Evolutionary conservation across 768 basidiomycete species (phyloP).

Genomic region (Boletus coccyginus): DNA sequence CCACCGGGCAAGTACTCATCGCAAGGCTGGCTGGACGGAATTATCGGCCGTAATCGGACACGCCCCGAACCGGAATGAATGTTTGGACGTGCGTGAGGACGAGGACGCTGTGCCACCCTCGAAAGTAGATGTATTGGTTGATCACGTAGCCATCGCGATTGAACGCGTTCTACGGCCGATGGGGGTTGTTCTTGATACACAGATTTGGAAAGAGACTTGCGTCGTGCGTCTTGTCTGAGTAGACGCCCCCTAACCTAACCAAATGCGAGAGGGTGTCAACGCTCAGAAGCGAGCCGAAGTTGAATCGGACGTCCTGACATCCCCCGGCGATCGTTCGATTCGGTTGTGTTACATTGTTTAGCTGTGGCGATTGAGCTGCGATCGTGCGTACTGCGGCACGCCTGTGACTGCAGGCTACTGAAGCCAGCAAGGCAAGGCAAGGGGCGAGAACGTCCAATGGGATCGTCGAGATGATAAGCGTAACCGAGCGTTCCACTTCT

Average conservation of each 20-base stretch:
- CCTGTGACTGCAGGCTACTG: background rate
- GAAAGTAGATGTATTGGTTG: background rate
- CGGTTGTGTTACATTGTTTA: background rate
- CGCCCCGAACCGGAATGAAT: background rate
- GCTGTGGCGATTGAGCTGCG: constrained; percentile 1
- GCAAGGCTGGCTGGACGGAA: background rate
- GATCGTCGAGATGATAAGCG: constrained; percentile 6
- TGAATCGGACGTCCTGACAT: background rate
- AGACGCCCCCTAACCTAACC: no score
- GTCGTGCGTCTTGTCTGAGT: background rate
- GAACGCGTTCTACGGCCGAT: constrained; percentile 2
- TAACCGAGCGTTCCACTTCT: background rate
- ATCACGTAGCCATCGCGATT: constrained; percentile 18
- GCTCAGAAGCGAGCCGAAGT: constrained; percentile 6
- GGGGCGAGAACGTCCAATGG: background rate
- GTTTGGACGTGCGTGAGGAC: background rate
- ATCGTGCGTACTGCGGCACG: background rate
- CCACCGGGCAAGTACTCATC: background rate
- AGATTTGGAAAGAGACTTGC: constrained; percentile 10
- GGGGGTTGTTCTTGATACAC: background rate
- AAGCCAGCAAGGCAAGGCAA: background rate
- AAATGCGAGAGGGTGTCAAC: background rate
- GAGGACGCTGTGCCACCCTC: background rate
- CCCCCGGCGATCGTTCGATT: background rate
- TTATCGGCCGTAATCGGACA: background rate